phyloP scores from a whole-genome alignment of 1,139 yeast species.

The Saccharomycopsis phalli region DNA sequence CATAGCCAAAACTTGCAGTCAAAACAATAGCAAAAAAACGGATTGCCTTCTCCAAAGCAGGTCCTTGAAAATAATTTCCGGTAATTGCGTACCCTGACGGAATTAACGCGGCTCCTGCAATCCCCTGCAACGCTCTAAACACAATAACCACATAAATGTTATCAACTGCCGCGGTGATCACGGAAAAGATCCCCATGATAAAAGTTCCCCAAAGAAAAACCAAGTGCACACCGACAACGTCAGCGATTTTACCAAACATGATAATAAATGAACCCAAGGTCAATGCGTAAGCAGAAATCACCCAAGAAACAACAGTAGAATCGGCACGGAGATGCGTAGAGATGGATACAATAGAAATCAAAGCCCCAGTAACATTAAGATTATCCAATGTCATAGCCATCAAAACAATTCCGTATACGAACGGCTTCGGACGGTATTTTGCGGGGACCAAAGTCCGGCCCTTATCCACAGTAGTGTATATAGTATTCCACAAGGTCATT shows the following conservation, averaged over 20 bases:
- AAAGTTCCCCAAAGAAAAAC: conserved; percentile 24
- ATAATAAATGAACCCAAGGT: conserved; percentile 32
- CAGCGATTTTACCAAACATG: conserved; percentile 31
- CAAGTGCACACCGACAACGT: conserved; percentile 29
- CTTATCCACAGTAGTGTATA: too few species aligned
- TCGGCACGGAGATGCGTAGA: conserved; percentile 24
- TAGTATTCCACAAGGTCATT: too few species aligned
- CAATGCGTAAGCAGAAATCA: conserved; percentile 31
- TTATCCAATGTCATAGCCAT: conserved; percentile 24
- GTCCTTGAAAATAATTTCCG: conserved; percentile 27
- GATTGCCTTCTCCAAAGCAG: conserved; percentile 25
- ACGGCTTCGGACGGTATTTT: conserved; percentile 12
- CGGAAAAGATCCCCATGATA: conserved; percentile 25
- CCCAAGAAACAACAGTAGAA: conserved; percentile 29
- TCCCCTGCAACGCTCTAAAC: conserved; percentile 33
- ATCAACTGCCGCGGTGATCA: conserved; percentile 28
- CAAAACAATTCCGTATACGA: conserved; percentile 21
- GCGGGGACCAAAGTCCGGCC: not conserved
- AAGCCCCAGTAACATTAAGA: conserved; percentile 27
- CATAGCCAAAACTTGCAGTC: conserved; percentile 28
- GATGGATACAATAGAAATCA: conserved; percentile 25
- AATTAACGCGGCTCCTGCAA: conserved; percentile 30
- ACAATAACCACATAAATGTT: conserved; percentile 27
- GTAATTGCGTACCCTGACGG: conserved; percentile 29
- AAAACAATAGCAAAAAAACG: conserved; percentile 24